Base-by-base conservation (phyloP, 2,329 filamentous ascomycete genomes). In the Venturia aucupariae region DNA sequence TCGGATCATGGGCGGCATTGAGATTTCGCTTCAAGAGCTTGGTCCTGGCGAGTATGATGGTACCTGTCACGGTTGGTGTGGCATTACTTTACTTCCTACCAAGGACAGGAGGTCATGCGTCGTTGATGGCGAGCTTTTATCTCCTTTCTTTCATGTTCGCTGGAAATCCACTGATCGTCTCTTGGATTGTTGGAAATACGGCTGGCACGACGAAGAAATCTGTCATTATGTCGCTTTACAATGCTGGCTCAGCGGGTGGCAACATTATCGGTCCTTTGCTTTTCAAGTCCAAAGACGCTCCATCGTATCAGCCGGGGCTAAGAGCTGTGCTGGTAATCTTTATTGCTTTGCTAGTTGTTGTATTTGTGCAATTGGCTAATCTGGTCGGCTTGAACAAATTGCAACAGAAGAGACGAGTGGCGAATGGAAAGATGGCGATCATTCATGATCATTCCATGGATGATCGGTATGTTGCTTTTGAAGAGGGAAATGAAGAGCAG, bases 241-340 rank as follows among this genome's bases (percentile, higher is more conserved):
- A 87, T 68, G 85, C 83, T 0, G 86, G 83, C 0, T 80, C 81
- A 2, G 82, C 84, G 0, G 79, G 82, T 0, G 87, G 87, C 3
- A 88, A 89, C 42, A 94, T 64, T n/a, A 61, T 94, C 67, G 84
- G 89, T 38, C 85, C 84, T 68, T 78, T 90, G 64, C 86, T 93
- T 11, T 94, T 93, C 76, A 81, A 86, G 68, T 38, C 22, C 22
- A 74, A 78, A 63, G 76, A 79, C 63, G 69, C 72, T 2, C 75
- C 74, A 0, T 62, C 66, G 3, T 77, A 76, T 64, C 67, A 69
- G 8, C 74, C 75, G 10, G 74, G 75, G 39, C 70, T 77, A 5
- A 78, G 79, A 0, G 78, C 79, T 11, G 83, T 84, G 0, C 73
- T 86, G 64, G 83, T 74, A 5, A 80, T 85, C 19, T 84, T 83